A percentile compares a stretch with the other conserved stretches of the same genome.
Conservation (phyloP, 139 green algal genomes). For the Tetradesmus lagerheimii region DNA sequence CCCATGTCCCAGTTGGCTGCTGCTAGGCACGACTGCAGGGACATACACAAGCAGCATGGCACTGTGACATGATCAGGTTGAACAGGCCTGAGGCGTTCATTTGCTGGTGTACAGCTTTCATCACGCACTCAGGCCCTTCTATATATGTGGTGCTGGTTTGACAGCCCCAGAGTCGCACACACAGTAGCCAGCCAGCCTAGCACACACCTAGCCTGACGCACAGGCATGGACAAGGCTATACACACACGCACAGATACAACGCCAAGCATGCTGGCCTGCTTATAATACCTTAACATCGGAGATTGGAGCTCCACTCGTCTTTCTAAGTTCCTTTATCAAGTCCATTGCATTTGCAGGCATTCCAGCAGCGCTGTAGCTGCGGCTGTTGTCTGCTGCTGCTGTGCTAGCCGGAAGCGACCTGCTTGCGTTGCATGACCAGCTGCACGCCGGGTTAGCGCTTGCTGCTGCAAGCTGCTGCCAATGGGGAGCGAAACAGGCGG, state of each 20-base stretch:
- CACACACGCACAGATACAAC: neutral
- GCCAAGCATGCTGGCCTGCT: neutral
- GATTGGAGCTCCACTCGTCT: constrained; percentile 84
- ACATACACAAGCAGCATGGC: too few relatives aligned
- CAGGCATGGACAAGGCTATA: too few relatives aligned
- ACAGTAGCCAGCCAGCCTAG: neutral
- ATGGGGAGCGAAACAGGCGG: neutral
- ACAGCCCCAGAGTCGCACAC: too few relatives aligned
- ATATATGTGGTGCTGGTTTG: too few relatives aligned
- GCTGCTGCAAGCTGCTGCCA: constrained; percentile 7
- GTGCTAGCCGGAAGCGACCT: neutral
- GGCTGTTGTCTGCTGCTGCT: neutral
- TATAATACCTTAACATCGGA: constrained; percentile 84
- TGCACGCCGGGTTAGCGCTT: neutral
- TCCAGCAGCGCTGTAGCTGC: neutral
- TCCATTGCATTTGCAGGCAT: constrained; percentile 56
- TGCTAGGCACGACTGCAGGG: constrained; percentile 52
- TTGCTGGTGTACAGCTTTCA: too few relatives aligned
- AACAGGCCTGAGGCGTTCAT: too few relatives aligned
- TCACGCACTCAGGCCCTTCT: too few relatives aligned
- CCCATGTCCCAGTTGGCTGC: constrained; percentile 77
- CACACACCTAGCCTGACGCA: neutral
- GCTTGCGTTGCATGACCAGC: neutral
- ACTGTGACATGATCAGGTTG: too few relatives aligned
- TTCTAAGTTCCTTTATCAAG: constrained; percentile 85